Evolutionary conservation across 805 yeast genomes (phyloP), one percentile per base, ranked within the genome.

Genomic region (Henningerozyma blattae): DNA sequence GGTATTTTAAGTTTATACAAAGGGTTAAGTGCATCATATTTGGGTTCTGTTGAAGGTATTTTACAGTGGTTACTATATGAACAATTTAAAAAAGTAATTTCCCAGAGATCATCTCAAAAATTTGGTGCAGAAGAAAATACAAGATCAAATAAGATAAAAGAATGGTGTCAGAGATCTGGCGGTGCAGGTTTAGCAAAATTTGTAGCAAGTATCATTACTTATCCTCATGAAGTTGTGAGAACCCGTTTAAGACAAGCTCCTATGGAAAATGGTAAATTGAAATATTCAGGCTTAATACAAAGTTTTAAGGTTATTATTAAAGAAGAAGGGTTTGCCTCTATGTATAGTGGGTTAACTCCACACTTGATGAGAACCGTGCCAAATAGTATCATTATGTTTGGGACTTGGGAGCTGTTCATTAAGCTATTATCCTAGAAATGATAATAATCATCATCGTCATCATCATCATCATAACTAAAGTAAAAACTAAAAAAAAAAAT

Each of bases 311-410:
- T 86, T 20, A 75, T 91, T n/a, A 61, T 85, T 14, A 82, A 78
- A 48, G 95, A 91, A 51, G 98, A 91, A 61, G 98, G 99, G 1
- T 58, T 89, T 34, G 77, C 70, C 6, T 80, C 95, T 10, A 81
- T 91, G 85, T 91, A 91, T 54, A 95, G 99, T 36, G 99, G 99
- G 1, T 67, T 91, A 48, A 91, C 99, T 2, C 96, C 99, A 4
- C 99, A 91, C 60, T 64, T 91, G 49, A 70, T 91, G 63, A 74
- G 98, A 59, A 91, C 98, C 0, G 98, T 91, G 34, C 99, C 99
- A 3, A 91, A 91, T 59, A 82, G 94, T 50, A 86, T 91, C 54
- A 89, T 91, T 46, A 91, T 91, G 98, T 91, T 91, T 64, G 98
- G 99, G 30, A 87, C 97, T 3, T 91, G 97, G 97, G 99, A 91